phyloP scores from a whole-genome alignment of 306 rosid species.

The Potentilla sterilis region DNA sequence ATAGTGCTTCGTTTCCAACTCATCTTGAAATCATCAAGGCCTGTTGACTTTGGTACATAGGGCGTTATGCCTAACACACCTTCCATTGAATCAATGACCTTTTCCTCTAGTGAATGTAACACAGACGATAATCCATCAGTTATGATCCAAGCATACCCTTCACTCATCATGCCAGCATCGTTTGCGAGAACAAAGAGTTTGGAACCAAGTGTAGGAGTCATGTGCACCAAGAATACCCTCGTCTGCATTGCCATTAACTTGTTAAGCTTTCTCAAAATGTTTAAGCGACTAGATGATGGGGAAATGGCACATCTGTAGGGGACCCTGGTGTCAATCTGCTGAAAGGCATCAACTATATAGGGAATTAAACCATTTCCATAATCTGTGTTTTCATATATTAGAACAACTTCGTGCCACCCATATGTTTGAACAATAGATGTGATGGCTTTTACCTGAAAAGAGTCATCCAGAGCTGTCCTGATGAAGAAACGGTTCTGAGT shows the following conservation, averaged over 20 bases:
- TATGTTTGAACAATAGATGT: conserved; percentile 25
- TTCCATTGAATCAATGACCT: conserved; percentile 33
- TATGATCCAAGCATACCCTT: conserved; percentile 31
- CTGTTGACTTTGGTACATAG: not conserved
- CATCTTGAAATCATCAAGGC: conserved; percentile 22
- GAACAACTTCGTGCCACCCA: conserved; percentile 37
- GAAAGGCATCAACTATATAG: conserved; percentile 26
- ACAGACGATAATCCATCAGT: conserved; percentile 27
- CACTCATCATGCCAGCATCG: conserved; percentile 26
- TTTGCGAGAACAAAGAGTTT: conserved; percentile 32
- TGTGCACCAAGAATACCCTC: conserved; percentile 38
- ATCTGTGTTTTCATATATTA: conserved; percentile 36
- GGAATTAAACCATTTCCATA: conserved; percentile 45
- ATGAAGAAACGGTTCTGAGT: conserved; percentile 20
- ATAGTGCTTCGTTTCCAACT: not conserved
- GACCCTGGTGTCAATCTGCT: conserved; percentile 15
- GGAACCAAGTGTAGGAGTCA: conserved; percentile 21
- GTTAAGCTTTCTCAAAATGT: conserved; percentile 23
- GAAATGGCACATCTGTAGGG: conserved; percentile 25
- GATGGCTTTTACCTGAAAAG: conserved; percentile 28
- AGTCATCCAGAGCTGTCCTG: conserved; percentile 14
- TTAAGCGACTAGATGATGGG: not conserved
- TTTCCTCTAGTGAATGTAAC: conserved; percentile 7
- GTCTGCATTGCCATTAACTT: conserved; percentile 10
- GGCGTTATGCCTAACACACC: conserved; percentile 47